Conservation (phyloP, 257 asterid species). For the Scutellaria baicalensis region DNA sequence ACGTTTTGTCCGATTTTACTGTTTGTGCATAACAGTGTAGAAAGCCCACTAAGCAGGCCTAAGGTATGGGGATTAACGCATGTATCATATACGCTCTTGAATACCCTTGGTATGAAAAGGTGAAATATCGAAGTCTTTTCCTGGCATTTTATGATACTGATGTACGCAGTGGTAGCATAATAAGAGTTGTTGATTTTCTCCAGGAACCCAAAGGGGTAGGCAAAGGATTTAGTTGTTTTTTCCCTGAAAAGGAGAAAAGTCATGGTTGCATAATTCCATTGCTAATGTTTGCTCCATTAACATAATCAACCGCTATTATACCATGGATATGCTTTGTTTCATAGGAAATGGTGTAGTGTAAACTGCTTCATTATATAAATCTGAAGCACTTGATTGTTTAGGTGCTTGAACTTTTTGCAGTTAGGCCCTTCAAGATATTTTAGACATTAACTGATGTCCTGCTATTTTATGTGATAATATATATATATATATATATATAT, state of each 20-base stretch:
- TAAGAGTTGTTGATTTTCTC: background rate
- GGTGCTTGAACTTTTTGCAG: background rate
- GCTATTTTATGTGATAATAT: background rate
- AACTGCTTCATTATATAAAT: slow-evolving; percentile 2
- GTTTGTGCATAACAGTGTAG: background rate
- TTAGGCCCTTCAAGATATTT: background rate
- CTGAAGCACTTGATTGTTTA: background rate
- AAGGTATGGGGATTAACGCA: background rate
- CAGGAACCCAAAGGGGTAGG: background rate
- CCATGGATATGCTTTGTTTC: background rate
- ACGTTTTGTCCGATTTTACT: background rate
- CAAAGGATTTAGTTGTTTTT: no score
- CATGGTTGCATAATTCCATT: background rate
- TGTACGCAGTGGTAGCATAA: background rate
- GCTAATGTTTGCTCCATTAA: background rate
- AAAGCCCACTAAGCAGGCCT: background rate
- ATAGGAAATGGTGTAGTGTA: background rate
- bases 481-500: background rate
- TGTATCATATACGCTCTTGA: background rate
- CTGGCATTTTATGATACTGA: background rate
- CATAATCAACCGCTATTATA: background rate
- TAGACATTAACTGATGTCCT: background rate
- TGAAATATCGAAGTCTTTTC: background rate
- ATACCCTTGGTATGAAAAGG: background rate
- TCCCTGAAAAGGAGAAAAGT: no score